Evolutionary conservation across 1,284 basidiomycete genomes (phyloP), one percentile per base, ranked within the genome.

Genomic region (Lignosus rhinocerotis): DNA sequence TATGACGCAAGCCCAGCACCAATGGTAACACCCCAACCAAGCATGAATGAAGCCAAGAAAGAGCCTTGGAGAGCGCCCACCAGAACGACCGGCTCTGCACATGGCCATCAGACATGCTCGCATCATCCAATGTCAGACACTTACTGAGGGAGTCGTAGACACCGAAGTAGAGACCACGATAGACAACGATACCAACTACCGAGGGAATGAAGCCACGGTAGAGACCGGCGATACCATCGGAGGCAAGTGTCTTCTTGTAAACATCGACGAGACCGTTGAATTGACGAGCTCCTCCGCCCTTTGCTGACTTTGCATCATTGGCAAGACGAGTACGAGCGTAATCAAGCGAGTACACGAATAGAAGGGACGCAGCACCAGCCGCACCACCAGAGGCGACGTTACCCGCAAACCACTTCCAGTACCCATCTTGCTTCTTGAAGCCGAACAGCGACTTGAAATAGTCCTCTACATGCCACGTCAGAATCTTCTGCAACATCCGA

Each of bases 271-370:
- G 82, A 74, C 95, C 95, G 73, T 95, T 96, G 85, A 96, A 97
- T 76, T 97, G 94, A 77, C 94, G 93, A 36, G 84, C 81, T 70
- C 93, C 94, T 80, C 94, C 94, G 73, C 84, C 83, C 83, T 93
- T 94, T 50, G 92, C 81, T 10, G 93, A 94, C 82, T 97, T 97
- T 74, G 92, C 92, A 73, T 98, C 95, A 77, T 96, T 96, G 75
- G 95, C 94, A 66, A 97, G 89, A 85, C 95, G 94, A 57, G 95
- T 97, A 90, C 95, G 94, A 65, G 95, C 95, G 72, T 94, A 96
- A 72, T 97, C 95, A 64, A 98, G 88, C 39, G 95, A 96, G 87
- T 98, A 97, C 76, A 97, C 95, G 77, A 98, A 97, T 74, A 98
- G 88, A 55, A 96, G 80, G 38, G 96, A 98, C 8, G 94, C 92